Conservation (phyloP, 306 rosid species). For the Gillenia trifoliata region DNA sequence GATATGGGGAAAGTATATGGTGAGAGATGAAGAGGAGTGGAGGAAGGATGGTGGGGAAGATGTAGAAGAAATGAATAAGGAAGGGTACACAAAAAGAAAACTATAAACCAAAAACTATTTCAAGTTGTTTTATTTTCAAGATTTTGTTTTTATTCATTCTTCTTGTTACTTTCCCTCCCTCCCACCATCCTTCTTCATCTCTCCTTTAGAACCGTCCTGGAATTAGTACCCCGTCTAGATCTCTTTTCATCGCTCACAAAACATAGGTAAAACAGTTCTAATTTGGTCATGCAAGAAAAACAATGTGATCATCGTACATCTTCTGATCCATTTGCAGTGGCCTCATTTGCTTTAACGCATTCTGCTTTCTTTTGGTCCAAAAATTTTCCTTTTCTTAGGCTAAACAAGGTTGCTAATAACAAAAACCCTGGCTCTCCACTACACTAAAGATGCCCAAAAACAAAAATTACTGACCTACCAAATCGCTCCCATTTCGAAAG, state of each 20-base stretch:
- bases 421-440: not conserved
- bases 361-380: not conserved
- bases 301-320: not conserved
- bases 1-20: not conserved
- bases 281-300: not conserved
- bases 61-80: not conserved
- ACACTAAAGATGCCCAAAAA: not conserved
- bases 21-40: too few relatives aligned
- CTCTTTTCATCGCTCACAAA: not conserved
- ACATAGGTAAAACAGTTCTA: not conserved
- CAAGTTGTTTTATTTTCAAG: not conserved
- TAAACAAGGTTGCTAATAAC: not conserved
- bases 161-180: too few relatives aligned
- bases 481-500: not conserved
- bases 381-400: not conserved
- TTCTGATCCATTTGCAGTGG: not conserved
- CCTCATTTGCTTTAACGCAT: not conserved
- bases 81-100: not conserved
- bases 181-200: not conserved
- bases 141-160: not conserved
- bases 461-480: not conserved
- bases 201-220: not conserved
- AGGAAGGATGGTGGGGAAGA: not conserved
- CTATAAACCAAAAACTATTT: not conserved
- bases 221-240: not conserved